Percentiles rank a stretch among this genome's conserved stretches.
Evolutionary conservation across 2,329 filamentous ascomycete species (phyloP).

Genomic region (Diplocarpon rosae): DNA sequence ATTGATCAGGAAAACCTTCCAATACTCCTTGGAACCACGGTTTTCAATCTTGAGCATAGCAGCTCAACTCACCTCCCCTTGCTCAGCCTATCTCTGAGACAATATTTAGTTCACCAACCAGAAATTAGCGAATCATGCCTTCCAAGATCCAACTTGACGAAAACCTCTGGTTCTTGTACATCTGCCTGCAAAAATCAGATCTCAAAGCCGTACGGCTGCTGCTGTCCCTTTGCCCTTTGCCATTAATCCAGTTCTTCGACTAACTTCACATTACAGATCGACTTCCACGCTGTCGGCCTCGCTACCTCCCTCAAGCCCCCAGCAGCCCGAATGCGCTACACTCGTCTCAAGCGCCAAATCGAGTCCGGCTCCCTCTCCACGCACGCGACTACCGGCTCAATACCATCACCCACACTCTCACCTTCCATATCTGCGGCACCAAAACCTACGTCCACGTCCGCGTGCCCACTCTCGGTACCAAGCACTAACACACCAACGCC

Average conservation of each 20-base stretch:
- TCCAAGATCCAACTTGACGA: conserved; percentile 30
- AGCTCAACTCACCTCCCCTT: not conserved
- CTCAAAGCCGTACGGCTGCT: conserved; percentile 24
- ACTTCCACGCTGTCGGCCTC: conserved; percentile 30
- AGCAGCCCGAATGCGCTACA: conserved; percentile 31
- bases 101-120: too few species aligned
- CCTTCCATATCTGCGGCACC: not conserved
- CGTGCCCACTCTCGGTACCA: not conserved
- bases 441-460: not conserved
- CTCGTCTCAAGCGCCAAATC: conserved; percentile 26
- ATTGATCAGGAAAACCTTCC: not conserved
- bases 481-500: not conserved
- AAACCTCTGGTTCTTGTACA: conserved; percentile 32
- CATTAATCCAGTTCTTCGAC: not conserved
- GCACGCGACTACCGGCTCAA: not conserved
- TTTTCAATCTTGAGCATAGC: not conserved
- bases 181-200: conserved; percentile 31
- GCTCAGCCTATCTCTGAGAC: too few species aligned
- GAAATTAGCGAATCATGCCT: conserved; percentile 23
- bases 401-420: not conserved
- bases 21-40: conserved; percentile 2
- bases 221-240: not conserved
- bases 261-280: conserved; percentile 23
- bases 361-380: conserved; percentile 17
- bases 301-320: conserved; percentile 28